phyloP scores from a whole-genome alignment of 345 rosid species.

The Euphorbia pulcherrima region DNA sequence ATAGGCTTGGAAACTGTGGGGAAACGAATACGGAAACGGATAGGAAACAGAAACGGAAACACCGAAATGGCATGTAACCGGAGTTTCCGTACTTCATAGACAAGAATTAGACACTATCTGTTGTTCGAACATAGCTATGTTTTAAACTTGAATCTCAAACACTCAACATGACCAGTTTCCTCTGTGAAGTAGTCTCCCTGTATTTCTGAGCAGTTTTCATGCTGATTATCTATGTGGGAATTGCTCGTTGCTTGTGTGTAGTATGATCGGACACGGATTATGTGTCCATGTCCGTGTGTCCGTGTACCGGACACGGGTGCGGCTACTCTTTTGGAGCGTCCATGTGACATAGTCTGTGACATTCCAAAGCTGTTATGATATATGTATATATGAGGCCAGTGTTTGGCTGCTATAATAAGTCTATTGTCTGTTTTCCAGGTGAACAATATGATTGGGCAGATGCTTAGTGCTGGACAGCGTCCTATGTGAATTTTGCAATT shows the following conservation, averaged over 20 bases:
- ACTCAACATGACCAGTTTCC: not conserved
- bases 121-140: not conserved
- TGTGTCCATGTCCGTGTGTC: too few species aligned
- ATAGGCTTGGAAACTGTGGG: too few species aligned
- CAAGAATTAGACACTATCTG: too few species aligned
- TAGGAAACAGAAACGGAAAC: too few species aligned
- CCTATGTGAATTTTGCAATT: slow-evolving; percentile 40
- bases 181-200: not conserved
- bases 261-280: too few species aligned
- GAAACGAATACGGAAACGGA: too few species aligned
- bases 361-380: not conserved
- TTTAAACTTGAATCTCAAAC: not conserved
- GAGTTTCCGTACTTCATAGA: too few species aligned
- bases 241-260: not conserved
- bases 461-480: slow-evolving; percentile 67
- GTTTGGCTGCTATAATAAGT: slow-evolving; percentile 2
- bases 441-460: slow-evolving; percentile 76
- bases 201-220: too few species aligned
- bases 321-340: too few species aligned
- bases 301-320: too few species aligned
- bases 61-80: too few species aligned
- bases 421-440: slow-evolving; percentile 44
- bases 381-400: not conserved
- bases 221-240: not conserved
- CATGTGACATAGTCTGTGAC: not conserved